A percentile compares a stretch with the other conserved stretches of the same genome.
These are phyloP conservation scores for Tolypocladium album DNA, from an alignment of 2,329 filamentous ascomycete species.

Conservation along the genomic window DNA sequence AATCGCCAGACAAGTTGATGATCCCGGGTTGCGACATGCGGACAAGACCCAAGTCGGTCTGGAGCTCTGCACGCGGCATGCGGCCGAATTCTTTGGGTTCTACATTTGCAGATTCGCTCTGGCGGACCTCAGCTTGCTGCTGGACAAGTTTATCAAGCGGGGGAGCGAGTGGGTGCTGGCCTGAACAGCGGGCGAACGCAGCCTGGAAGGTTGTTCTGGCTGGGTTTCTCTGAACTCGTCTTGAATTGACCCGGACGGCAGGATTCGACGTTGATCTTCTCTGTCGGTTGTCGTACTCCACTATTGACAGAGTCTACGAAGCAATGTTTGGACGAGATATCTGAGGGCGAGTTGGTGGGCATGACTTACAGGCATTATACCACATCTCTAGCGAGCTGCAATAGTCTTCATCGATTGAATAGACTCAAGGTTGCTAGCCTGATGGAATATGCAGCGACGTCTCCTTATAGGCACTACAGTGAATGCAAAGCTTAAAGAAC, in stretches of 20 bases:
- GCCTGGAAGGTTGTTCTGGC: background rate
- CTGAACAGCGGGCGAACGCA: background rate
- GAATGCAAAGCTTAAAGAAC: background rate
- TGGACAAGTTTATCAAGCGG: conserved; percentile 96
- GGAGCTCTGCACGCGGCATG: conserved; percentile 85
- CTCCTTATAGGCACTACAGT: too few species aligned
- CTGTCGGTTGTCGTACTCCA: background rate
- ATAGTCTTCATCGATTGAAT: background rate
- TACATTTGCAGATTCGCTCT: conserved; percentile 95
- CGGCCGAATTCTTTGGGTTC: conserved; percentile 95
- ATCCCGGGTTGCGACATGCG: conserved; percentile 82
- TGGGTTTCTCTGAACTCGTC: background rate
- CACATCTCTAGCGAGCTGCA: background rate
- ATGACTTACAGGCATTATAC: background rate
- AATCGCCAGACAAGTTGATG: conserved; percentile 91
- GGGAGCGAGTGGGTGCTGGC: conserved; percentile 80
- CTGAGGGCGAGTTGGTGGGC: background rate
- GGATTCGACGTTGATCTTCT: background rate
- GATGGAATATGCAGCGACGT: background rate
- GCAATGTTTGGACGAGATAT: background rate
- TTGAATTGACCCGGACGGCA: background rate
- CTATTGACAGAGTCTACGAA: background rate
- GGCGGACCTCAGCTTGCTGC: conserved; percentile 67
- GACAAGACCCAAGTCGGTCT: conserved; percentile 92
- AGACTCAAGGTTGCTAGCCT: background rate